phyloP scores from a whole-genome alignment of 1,284 basidiomycete genomes.

The Trichosporon inkin region DNA sequence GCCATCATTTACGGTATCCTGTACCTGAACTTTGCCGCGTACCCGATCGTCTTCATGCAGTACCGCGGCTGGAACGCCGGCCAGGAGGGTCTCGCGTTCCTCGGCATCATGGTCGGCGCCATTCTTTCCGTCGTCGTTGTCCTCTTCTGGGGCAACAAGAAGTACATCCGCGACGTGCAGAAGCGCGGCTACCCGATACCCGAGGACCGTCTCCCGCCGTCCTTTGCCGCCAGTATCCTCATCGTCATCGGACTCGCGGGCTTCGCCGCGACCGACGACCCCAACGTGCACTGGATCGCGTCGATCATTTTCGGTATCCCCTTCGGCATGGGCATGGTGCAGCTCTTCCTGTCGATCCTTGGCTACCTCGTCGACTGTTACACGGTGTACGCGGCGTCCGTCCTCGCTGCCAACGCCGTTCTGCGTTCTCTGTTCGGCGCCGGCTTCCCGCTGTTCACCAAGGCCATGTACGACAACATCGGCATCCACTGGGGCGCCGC shows the following conservation, averaged over 20 bases:
- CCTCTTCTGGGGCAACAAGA: slow-evolving; percentile 53
- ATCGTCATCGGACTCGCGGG: slow-evolving; percentile 49
- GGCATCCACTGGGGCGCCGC: slow-evolving; percentile 65
- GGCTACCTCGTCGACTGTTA: slow-evolving; percentile 65
- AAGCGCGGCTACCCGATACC: slow-evolving; percentile 55
- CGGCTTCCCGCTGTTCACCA: slow-evolving; percentile 60
- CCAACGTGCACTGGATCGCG: slow-evolving; percentile 54
- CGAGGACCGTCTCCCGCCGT: slow-evolving; percentile 59
- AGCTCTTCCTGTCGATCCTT: slow-evolving; percentile 59
- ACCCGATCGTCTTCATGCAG: slow-evolving; percentile 61
- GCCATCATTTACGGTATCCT: slow-evolving; percentile 55
- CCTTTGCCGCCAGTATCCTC: slow-evolving; percentile 50
- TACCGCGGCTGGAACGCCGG: slow-evolving; percentile 61
- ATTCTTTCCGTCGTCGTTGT: slow-evolving; percentile 58
- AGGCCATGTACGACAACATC: slow-evolving; percentile 52
- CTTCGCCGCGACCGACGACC: slow-evolving; percentile 48
- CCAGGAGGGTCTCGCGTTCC: slow-evolving; percentile 61
- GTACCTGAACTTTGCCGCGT: slow-evolving; percentile 46
- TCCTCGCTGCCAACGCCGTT: slow-evolving; percentile 66
- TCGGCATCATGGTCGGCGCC: slow-evolving; percentile 63
- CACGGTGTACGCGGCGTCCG: slow-evolving; percentile 55
- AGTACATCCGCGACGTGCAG: slow-evolving; percentile 59
- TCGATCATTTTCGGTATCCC: slow-evolving; percentile 59
- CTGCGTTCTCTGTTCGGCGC: slow-evolving; percentile 64
- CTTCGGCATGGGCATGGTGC: slow-evolving; percentile 63